Conservation (phyloP, 495 filamentous ascomycete species). For the Mytilinidion resinicola region DNA sequence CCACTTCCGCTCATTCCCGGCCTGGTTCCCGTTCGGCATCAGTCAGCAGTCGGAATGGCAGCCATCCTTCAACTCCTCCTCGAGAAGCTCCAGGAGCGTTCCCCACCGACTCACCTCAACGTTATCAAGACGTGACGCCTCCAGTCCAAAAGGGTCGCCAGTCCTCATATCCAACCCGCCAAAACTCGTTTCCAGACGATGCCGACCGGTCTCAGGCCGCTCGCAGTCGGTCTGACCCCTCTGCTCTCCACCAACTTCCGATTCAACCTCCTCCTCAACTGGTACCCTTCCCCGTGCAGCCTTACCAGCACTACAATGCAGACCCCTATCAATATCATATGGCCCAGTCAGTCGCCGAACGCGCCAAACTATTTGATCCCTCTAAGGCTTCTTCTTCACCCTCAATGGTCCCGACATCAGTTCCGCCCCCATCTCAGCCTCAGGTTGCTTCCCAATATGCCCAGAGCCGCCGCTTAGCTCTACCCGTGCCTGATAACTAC, state of each 20-base stretch:
- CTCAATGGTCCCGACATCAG: neutral
- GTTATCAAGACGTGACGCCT: conserved; percentile 21
- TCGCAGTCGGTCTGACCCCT: conserved; percentile 16
- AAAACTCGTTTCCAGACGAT: conserved; percentile 25
- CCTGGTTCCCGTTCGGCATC: conserved; percentile 32
- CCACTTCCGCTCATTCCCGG: conserved; percentile 19
- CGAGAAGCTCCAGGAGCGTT: conserved; percentile 25
- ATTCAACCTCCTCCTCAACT: neutral
- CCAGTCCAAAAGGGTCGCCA: conserved; percentile 25
- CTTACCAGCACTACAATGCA: conserved; percentile 24
- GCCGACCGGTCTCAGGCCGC: conserved; percentile 12
- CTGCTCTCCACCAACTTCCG: conserved; percentile 21
- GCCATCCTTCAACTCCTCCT: conserved; percentile 25
- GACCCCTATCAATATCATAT: conserved; percentile 19
- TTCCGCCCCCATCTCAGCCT: conserved; percentile 9
- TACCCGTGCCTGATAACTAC: conserved; percentile 12
- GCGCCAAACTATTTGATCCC: too few species aligned
- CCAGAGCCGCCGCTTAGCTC: conserved; percentile 10
- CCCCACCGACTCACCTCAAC: conserved; percentile 19
- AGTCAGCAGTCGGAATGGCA: conserved; percentile 19
- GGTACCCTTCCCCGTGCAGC: conserved; percentile 20
- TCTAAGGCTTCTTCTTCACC: too few species aligned
- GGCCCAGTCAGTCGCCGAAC: neutral
- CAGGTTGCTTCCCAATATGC: conserved; percentile 1
- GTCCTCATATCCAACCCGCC: conserved; percentile 29